phyloP scores from a whole-genome alignment of 805 yeast species.

The Phaffomyces antillensis region DNA sequence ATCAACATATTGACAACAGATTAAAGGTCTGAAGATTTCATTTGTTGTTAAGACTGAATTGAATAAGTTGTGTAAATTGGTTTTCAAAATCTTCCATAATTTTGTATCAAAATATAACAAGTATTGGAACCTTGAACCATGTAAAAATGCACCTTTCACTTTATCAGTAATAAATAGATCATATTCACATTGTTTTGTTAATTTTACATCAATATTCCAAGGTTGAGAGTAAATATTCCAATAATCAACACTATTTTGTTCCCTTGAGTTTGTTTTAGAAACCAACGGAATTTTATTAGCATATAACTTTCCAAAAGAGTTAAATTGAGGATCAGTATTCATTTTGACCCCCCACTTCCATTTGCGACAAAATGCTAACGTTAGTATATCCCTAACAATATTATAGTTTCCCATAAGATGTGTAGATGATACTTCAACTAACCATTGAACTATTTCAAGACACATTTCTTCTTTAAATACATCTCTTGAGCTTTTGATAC shows the following conservation, averaged over 20 bases:
- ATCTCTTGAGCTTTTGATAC: constrained; percentile 63
- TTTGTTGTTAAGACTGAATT: constrained; percentile 60
- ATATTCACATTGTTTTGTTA: constrained; percentile 44
- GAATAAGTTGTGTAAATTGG: constrained; percentile 53
- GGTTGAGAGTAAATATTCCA: constrained; percentile 34
- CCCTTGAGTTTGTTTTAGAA: not conserved
- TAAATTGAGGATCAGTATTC: not conserved
- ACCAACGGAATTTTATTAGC: constrained; percentile 13
- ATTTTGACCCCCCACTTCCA: constrained; percentile 51
- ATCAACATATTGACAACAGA: constrained; percentile 77
- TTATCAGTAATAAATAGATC: constrained; percentile 11
- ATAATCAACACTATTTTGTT: constrained; percentile 14
- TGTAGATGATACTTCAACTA: constrained; percentile 49
- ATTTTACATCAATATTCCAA: constrained; percentile 41
- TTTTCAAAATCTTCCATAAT: constrained; percentile 59
- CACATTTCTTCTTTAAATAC: constrained; percentile 76
- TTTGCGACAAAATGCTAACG: constrained; percentile 49
- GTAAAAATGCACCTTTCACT: constrained; percentile 15
- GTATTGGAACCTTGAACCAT: constrained; percentile 37
- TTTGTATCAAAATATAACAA: constrained; percentile 56
- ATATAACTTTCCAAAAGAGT: constrained; percentile 7
- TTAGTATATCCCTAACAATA: constrained; percentile 41
- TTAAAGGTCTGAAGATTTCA: constrained; percentile 43
- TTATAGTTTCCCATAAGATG: constrained; percentile 44
- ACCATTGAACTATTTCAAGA: constrained; percentile 62